Evolutionary conservation across 495 filamentous ascomycete species (phyloP).

Genomic region (Trichoderma gamsii): DNA sequence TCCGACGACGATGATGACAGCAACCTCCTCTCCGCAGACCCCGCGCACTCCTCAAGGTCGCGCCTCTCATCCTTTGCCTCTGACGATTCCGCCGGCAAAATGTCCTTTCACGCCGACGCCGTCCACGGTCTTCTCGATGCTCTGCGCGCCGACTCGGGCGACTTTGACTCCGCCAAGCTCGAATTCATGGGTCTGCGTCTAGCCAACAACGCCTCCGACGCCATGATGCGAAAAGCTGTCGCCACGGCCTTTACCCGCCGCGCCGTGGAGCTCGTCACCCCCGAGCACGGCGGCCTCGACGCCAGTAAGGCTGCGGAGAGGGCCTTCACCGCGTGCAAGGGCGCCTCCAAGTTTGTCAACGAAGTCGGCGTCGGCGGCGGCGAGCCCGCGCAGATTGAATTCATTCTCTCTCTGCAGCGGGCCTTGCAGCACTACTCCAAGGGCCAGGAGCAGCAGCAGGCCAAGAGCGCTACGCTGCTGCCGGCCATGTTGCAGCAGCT

Average conservation of each 20-base stretch:
- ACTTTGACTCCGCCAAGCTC: constrained; percentile 78
- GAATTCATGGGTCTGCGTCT: constrained; percentile 88
- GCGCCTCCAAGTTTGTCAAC: constrained; percentile 44
- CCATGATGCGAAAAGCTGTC: constrained; percentile 79
- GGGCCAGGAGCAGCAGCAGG: constrained; percentile 39
- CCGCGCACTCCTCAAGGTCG: constrained; percentile 29
- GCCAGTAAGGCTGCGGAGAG: constrained; percentile 60
- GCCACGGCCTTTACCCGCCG: constrained; percentile 78
- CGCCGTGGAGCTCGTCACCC: constrained; percentile 63
- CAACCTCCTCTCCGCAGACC: constrained; percentile 16
- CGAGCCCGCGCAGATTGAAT: constrained; percentile 66
- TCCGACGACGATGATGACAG: constrained; percentile 20
- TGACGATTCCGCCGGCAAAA: constrained; percentile 36
- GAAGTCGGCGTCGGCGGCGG: constrained; percentile 46
- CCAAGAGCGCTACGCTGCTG: constrained; percentile 54
- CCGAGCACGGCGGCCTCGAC: constrained; percentile 43
- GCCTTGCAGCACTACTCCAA: constrained; percentile 56
- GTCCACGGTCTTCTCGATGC: constrained; percentile 77
- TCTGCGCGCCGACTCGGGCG: constrained; percentile 54
- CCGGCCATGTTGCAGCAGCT: constrained; percentile 71
- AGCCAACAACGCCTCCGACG: constrained; percentile 79
- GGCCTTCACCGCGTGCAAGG: constrained; percentile 41
- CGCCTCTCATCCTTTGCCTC: constrained; percentile 48
- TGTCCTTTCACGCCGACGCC: constrained; percentile 77
- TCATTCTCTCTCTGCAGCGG: constrained; percentile 72